phyloP scores from a whole-genome alignment of 441 rosid genomes.

The Aleurites moluccanus region DNA sequence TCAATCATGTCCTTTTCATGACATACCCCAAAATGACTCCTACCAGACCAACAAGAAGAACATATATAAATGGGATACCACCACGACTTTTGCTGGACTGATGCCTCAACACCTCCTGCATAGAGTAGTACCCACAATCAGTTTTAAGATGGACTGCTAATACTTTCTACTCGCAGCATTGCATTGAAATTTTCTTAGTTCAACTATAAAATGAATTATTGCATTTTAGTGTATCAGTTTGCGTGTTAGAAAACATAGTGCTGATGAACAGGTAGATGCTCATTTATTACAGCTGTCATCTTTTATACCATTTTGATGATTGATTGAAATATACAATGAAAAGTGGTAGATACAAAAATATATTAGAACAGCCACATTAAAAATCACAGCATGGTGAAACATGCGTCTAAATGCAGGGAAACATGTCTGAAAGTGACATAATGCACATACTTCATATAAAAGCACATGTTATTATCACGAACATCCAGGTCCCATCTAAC shows the following conservation, averaged over 20 bases:
- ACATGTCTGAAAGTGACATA: neutral
- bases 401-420: neutral
- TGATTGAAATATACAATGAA: neutral
- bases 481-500: neutral
- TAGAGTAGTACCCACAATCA: slow-evolving; percentile 6
- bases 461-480: neutral
- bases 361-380: neutral
- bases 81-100: slow-evolving; percentile 40
- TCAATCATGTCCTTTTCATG: slow-evolving; percentile 45
- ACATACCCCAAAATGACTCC: slow-evolving; percentile 65
- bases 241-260: neutral
- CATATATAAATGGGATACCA: slow-evolving; percentile 41
- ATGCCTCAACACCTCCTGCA: slow-evolving; percentile 67
- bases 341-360: neutral
- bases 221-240: neutral
- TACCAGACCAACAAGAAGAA: slow-evolving; percentile 50
- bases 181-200: neutral
- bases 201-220: neutral
- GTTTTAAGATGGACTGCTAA: neutral
- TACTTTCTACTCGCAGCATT: neutral
- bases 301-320: neutral
- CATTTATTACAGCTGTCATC: neutral
- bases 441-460: neutral
- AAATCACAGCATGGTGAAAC: neutral
- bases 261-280: neutral